Conservation (phyloP, 176 grass and related monocot species). For the Dactylis glomerata region DNA sequence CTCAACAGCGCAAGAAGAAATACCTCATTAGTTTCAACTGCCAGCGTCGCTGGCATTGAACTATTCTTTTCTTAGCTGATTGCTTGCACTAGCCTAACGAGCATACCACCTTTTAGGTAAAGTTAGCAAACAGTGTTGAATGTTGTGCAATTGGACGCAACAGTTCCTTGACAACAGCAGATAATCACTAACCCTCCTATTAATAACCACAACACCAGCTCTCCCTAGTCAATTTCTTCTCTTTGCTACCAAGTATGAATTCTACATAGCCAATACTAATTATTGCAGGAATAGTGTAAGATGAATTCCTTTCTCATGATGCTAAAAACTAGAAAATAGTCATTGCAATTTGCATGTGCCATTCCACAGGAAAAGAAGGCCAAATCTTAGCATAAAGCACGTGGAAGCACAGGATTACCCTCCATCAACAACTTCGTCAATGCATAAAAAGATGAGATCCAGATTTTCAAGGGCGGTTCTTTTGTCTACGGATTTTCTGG, state of each 20-base stretch:
- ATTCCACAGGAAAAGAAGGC: neutral
- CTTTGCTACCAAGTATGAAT: neutral
- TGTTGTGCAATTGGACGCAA: neutral
- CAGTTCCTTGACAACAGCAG: neutral
- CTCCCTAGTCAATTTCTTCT: neutral
- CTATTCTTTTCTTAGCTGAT: neutral
- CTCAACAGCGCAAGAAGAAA: neutral
- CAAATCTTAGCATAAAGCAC: neutral
- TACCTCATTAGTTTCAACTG: neutral
- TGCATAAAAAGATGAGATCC: slow-evolving; percentile 73
- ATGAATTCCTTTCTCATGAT: neutral
- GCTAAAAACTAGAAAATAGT: neutral
- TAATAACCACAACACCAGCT: neutral
- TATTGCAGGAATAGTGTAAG: neutral
- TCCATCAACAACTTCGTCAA: slow-evolving; percentile 76
- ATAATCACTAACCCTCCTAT: neutral
- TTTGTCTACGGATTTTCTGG: slow-evolving; percentile 64
- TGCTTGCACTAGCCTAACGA: neutral
- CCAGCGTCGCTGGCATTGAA: neutral
- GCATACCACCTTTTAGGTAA: neutral
- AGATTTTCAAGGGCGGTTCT: slow-evolving; percentile 65
- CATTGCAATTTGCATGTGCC: neutral
- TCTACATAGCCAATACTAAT: neutral
- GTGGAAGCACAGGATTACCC: slow-evolving; percentile 40
- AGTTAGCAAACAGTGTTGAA: neutral